These are phyloP conservation scores for Solidago caesia DNA, from an alignment of 129 eudicot species.

Conservation along the genomic window DNA sequence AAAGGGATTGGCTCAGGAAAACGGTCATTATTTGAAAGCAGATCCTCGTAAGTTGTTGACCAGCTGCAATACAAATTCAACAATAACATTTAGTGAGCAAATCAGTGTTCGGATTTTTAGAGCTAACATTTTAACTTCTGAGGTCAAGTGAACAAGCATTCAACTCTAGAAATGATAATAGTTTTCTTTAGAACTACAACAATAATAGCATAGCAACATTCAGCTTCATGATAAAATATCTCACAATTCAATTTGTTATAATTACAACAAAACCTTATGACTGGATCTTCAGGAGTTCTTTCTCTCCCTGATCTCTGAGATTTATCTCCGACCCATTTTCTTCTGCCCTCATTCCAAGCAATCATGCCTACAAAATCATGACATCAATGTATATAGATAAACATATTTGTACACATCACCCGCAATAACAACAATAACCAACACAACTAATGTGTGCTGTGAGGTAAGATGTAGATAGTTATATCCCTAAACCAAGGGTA, in stretches of 20 bases:
- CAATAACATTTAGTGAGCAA: conserved; percentile 1
- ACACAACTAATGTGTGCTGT: too few relatives aligned
- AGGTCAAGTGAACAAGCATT: conserved; percentile 19
- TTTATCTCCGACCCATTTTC: conserved; percentile 60
- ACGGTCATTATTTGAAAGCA: conserved; percentile 52
- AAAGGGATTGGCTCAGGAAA: conserved; percentile 59
- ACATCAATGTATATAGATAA: background rate
- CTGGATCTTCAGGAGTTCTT: conserved; percentile 56
- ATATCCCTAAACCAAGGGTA: too few relatives aligned
- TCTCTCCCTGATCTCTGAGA: conserved; percentile 44
- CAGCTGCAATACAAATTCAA: conserved; percentile 51
- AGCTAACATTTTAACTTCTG: background rate
- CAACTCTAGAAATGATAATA: background rate
- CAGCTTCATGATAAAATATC: background rate
- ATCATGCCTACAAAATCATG: conserved; percentile 40
- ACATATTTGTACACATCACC: background rate
- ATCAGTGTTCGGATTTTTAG: background rate
- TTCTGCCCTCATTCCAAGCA: conserved; percentile 67
- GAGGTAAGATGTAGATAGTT: too few relatives aligned
- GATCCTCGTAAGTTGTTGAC: conserved; percentile 69
- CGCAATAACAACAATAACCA: background rate
- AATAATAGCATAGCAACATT: background rate
- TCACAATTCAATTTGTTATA: background rate
- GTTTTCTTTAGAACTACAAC: background rate
- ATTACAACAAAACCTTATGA: conserved; percentile 49